A percentile compares a stretch with the other conserved stretches of the same genome.
Conservation (phyloP, 2,329 filamentous ascomycete species). For the Aureobasidium sp. region DNA sequence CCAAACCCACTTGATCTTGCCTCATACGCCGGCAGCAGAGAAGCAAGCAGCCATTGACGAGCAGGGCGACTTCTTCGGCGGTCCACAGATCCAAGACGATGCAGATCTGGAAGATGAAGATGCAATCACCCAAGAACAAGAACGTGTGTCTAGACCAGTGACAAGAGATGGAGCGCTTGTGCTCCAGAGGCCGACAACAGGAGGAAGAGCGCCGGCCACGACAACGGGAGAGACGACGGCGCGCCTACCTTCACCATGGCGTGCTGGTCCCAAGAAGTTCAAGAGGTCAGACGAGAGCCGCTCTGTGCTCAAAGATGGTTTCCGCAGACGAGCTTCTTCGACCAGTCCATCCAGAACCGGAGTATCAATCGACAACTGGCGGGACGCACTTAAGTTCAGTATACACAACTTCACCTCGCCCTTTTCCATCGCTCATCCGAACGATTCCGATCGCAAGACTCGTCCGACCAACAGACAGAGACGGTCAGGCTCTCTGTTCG, state of each 20-base stretch:
- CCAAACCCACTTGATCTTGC: constrained; percentile 48
- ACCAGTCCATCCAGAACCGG: constrained; percentile 4
- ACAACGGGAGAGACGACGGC: neutral
- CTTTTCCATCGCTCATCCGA: constrained; percentile 16
- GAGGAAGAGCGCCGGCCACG: neutral
- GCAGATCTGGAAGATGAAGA: constrained; percentile 10
- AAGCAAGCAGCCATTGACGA: constrained; percentile 49
- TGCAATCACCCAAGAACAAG: constrained; percentile 11
- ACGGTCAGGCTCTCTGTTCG: constrained; percentile 9
- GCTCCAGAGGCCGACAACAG: neutral
- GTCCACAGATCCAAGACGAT: constrained; percentile 13
- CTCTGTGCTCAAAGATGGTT: constrained; percentile 30
- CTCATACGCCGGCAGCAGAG: constrained; percentile 49
- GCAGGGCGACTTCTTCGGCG: constrained; percentile 38
- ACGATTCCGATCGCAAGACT: constrained; percentile 13
- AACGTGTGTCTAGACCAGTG: neutral
- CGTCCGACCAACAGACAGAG: constrained; percentile 8
- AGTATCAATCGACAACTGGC: constrained; percentile 15
- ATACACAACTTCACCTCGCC: constrained; percentile 21
- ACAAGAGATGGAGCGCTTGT: neutral
- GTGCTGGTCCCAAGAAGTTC: constrained; percentile 29
- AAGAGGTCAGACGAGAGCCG: constrained; percentile 28
- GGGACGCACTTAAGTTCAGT: constrained; percentile 21
- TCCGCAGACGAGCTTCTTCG: constrained; percentile 31
- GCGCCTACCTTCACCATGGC: constrained; percentile 38